Percentiles rank a stretch among this genome's conserved stretches.
Evolutionary conservation across 2,329 filamentous ascomycete species (phyloP).

Genomic region (Aspergillus sp.): DNA sequence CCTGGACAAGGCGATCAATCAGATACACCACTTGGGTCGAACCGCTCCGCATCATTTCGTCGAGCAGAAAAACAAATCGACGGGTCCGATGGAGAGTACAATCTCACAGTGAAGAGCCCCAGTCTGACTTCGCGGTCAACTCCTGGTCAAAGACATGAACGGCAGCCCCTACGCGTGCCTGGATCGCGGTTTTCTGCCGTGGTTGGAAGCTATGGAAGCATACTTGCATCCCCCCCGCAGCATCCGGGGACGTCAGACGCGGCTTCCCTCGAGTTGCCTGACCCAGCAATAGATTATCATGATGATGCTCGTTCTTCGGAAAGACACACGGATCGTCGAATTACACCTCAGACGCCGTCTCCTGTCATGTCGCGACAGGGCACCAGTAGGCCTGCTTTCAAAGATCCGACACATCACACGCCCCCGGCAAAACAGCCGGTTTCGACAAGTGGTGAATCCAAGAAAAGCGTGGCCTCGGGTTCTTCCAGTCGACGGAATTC

Average conservation of each 20-base stretch:
- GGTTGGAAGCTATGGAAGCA: conserved; percentile 62
- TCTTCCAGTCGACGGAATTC: conserved; percentile 23
- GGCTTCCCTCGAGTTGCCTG: conserved; percentile 60
- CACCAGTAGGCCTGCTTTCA: conserved; percentile 9
- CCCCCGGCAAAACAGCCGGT: conserved; percentile 10
- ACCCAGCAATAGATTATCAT: conserved; percentile 56
- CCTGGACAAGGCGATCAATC: conserved; percentile 16
- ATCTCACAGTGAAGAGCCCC: conserved; percentile 15
- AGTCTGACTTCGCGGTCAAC: conserved; percentile 33
- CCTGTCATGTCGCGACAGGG: conserved; percentile 23
- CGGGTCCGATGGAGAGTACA: conserved; percentile 13
- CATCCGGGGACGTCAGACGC: conserved; percentile 36
- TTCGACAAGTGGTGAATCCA: conserved; percentile 12
- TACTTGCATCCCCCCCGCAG: conserved; percentile 55
- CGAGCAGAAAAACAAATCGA: conserved; percentile 22
- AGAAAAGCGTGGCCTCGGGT: conserved; percentile 26
- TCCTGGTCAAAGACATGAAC: conserved; percentile 39
- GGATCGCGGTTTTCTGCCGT: conserved; percentile 35
- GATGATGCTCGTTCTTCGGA: conserved; percentile 25
- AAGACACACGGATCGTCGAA: conserved; percentile 14
- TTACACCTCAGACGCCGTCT: conserved; percentile 24
- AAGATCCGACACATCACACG: conserved; percentile 6
- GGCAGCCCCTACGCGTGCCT: conserved; percentile 34
- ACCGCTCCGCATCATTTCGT: conserved; percentile 19
- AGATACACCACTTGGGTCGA: conserved; percentile 12